Conservation (phyloP, 2,329 filamentous ascomycete genomes). For the Claviceps monticola region DNA sequence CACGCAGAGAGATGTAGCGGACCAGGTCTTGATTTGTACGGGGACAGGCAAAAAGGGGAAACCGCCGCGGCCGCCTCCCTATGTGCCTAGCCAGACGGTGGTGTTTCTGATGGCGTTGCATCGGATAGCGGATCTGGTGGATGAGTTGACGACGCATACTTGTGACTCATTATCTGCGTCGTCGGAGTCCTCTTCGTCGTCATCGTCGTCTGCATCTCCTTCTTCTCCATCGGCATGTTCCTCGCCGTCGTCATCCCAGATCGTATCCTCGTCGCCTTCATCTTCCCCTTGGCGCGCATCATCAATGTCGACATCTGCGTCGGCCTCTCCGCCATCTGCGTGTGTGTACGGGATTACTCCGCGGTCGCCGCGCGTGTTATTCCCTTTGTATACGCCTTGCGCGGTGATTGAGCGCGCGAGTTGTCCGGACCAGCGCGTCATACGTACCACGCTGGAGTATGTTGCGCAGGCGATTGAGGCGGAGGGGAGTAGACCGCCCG, state of each 20-base stretch:
- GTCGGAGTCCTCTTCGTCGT: not conserved
- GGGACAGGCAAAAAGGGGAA: slow-evolving; percentile 87
- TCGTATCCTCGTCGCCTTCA: too few species aligned
- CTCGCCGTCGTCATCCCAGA: too few species aligned
- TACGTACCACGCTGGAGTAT: slow-evolving; percentile 68
- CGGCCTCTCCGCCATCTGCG: too few species aligned
- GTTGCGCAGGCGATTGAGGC: slow-evolving; percentile 75
- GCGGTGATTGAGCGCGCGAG: slow-evolving; percentile 88
- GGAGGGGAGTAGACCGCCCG: slow-evolving; percentile 79
- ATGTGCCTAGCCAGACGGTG: slow-evolving; percentile 62
- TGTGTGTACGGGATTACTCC: too few species aligned
- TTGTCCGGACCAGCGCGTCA: slow-evolving; percentile 86
- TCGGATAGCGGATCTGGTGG: slow-evolving; percentile 59
- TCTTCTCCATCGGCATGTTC: too few species aligned
- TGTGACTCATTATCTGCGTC: slow-evolving; percentile 2
- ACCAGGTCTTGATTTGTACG: slow-evolving; percentile 92
- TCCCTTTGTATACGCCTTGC: slow-evolving; percentile 70
- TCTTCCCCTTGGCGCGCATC: too few species aligned
- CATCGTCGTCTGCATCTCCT: too few species aligned
- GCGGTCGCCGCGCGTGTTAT: slow-evolving; percentile 28
- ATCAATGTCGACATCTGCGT: too few species aligned
- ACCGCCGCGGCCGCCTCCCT: slow-evolving; percentile 68
- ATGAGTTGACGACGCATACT: slow-evolving; percentile 36
- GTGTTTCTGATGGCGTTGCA: slow-evolving; percentile 95
- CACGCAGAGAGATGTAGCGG: slow-evolving; percentile 79